Evolutionary conservation across 2,329 filamentous ascomycete species (phyloP).

Genomic region (Leptographium flavum): DNA sequence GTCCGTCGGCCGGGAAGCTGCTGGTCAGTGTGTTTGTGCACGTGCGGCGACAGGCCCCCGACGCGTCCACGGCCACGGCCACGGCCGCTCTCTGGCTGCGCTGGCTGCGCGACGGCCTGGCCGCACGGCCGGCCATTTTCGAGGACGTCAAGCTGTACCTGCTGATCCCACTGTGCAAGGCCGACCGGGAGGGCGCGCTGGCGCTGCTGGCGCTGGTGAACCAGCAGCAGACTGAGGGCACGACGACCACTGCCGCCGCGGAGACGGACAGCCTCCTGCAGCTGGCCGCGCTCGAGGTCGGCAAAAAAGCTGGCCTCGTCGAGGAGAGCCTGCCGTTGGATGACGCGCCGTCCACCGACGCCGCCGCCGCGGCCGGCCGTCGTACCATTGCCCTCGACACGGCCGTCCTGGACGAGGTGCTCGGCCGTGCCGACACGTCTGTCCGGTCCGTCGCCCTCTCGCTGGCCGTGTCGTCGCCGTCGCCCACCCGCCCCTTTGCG

Average conservation of each 20-base stretch:
- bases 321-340: constrained; percentile 34
- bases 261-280: constrained; percentile 43
- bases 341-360: constrained; percentile 8
- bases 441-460: constrained; percentile 72
- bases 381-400: constrained; percentile 22
- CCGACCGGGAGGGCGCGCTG: constrained; percentile 37
- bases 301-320: constrained; percentile 55
- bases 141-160: constrained; percentile 52
- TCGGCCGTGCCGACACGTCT: constrained; percentile 42
- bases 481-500: constrained; percentile 61
- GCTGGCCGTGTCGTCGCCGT: constrained; percentile 61
- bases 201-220: constrained; percentile 39
- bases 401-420: constrained; percentile 33
- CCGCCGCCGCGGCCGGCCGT: background rate
- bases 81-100: constrained; percentile 34
- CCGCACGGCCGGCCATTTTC: constrained; percentile 34
- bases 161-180: constrained; percentile 47
- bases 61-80: constrained; percentile 10
- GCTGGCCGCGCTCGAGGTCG: constrained; percentile 54
- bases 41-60: constrained; percentile 27
- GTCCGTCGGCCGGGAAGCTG: constrained; percentile 45
- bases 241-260: constrained; percentile 14
- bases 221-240: constrained; percentile 14
- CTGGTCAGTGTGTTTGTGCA: constrained; percentile 41
- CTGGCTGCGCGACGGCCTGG: constrained; percentile 39